Evolutionary conservation across 1,139 yeast genomes (phyloP).

Genomic region (Geotrichum carabidarum): DNA sequence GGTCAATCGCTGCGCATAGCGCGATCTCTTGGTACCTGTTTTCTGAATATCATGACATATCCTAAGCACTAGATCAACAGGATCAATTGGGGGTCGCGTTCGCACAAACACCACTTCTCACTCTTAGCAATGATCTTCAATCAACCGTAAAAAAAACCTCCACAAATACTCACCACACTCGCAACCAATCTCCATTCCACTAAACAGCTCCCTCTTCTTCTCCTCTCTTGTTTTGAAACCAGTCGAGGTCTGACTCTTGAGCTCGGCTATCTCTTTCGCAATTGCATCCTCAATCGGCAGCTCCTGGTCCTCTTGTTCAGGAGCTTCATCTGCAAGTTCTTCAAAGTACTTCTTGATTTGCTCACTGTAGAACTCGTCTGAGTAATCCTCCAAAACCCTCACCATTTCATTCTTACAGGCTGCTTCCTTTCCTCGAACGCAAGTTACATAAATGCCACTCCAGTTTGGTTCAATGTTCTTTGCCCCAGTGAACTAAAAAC

Average conservation of each 20-base stretch:
- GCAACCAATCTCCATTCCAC: conserved; percentile 66
- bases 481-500: not conserved
- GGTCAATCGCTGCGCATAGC: conserved; percentile 69
- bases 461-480: conserved; percentile 62
- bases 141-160: not conserved
- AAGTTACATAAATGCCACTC: conserved; percentile 79
- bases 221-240: conserved; percentile 31
- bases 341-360: conserved; percentile 45
- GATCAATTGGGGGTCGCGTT: conserved; percentile 70
- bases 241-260: conserved; percentile 38
- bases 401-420: conserved; percentile 70
- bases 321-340: conserved; percentile 40
- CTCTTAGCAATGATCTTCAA: not conserved
- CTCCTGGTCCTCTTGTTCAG: conserved; percentile 38
- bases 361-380: conserved; percentile 36
- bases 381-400: conserved; percentile 50
- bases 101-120: conserved; percentile 60
- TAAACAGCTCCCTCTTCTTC: conserved; percentile 48
- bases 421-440: conserved; percentile 71
- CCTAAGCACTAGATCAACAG: conserved; percentile 60
- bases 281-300: conserved; percentile 63
- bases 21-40: conserved; percentile 49
- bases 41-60: conserved; percentile 58
- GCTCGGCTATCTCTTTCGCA: conserved; percentile 57
- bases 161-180: conserved; percentile 49